Evolutionary conservation across 345 rosid species (phyloP).

Genomic region (Erucastrum elatum): DNA sequence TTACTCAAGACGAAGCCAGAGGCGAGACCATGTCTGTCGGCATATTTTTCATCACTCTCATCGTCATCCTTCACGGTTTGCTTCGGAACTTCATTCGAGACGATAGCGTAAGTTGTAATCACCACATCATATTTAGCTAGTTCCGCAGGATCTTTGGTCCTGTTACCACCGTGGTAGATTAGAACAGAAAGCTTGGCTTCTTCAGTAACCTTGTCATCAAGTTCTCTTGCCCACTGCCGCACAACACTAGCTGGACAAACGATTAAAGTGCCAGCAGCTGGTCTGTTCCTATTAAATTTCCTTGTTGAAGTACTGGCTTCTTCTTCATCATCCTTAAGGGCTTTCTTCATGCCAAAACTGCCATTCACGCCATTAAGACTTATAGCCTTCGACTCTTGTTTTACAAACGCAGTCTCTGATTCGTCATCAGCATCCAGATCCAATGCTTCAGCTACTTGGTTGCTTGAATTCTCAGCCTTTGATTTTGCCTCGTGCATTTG

Average conservation of each 20-base stretch:
- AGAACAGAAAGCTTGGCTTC: conserved; percentile 67
- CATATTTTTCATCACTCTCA: conserved; percentile 65
- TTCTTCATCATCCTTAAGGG: conserved; percentile 42
- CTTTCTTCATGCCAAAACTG: conserved; percentile 39
- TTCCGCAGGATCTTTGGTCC: conserved; percentile 84
- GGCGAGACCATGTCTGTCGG: conserved; percentile 63
- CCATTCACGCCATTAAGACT: conserved; percentile 50
- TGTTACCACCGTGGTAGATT: conserved; percentile 83
- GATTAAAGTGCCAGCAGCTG: conserved; percentile 87
- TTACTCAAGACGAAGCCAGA: conserved; percentile 58
- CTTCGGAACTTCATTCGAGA: conserved; percentile 87
- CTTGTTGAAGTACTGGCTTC: conserved; percentile 58
- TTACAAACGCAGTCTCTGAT: conserved; percentile 25
- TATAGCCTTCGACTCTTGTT: conserved; percentile 23
- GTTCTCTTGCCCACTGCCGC: conserved; percentile 93
- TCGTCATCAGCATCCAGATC: conserved; percentile 87
- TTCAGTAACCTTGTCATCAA: conserved; percentile 80
- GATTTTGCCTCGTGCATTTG: conserved; percentile 63
- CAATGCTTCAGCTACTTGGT: conserved; percentile 67
- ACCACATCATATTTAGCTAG: conserved; percentile 90
- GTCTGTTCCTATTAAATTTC: conserved; percentile 53
- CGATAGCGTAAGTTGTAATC: conserved; percentile 86
- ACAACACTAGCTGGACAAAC: conserved; percentile 96
- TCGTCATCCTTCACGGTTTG: conserved; percentile 77
- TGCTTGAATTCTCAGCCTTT: conserved; percentile 48